Evolutionary conservation across 306 rosid genomes (phyloP).

Genomic region (Castanopsis chinensis): DNA sequence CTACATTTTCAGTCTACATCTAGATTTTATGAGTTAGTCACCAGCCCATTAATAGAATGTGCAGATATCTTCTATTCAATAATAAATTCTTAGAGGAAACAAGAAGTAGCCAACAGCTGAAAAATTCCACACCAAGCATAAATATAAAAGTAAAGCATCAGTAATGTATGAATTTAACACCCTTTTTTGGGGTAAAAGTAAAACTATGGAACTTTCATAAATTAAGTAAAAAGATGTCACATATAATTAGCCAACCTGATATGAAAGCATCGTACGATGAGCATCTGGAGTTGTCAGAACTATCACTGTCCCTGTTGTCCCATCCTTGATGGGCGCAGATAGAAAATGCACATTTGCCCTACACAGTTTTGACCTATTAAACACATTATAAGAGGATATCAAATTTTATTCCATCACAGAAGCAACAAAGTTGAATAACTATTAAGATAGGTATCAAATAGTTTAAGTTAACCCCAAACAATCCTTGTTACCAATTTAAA

Average conservation of each 20-base stretch:
- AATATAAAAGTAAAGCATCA: background rate
- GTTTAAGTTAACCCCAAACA: background rate
- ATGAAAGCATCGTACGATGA: constrained; percentile 94
- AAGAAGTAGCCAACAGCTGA: background rate
- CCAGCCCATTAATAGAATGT: background rate
- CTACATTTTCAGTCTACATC: background rate
- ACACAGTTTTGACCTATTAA: constrained; percentile 59
- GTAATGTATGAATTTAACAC: background rate
- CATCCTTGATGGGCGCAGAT: constrained; percentile 72
- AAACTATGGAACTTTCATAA: constrained; percentile 6
- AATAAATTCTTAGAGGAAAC: background rate
- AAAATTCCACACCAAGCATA: background rate
- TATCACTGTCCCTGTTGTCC: constrained; percentile 92
- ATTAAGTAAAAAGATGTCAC: background rate
- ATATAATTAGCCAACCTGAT: constrained; percentile 58
- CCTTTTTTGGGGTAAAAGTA: background rate
- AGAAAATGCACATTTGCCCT: constrained; percentile 92
- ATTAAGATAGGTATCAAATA: background rate
- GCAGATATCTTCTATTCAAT: background rate
- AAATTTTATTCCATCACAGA: constrained; percentile 1
- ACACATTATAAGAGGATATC: background rate
- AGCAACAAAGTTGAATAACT: constrained; percentile 1
- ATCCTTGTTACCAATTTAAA: background rate
- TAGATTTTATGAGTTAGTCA: background rate
- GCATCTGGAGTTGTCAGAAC: constrained; percentile 99